Evolutionary conservation across 495 filamentous ascomycete genomes (phyloP), one percentile per base, ranked within the genome.

Genomic region (Letharia columbiana): DNA sequence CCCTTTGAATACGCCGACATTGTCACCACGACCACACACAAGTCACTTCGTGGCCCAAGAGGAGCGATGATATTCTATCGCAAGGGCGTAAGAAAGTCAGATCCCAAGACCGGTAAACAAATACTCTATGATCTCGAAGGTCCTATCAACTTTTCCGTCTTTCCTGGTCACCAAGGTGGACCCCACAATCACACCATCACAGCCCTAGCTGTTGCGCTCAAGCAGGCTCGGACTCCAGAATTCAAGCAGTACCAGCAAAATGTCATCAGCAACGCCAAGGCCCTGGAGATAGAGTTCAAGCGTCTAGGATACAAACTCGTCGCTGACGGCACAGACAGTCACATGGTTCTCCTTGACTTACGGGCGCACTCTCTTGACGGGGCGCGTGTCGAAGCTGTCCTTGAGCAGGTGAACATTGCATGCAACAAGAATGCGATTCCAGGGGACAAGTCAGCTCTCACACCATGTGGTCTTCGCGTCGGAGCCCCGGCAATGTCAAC

Each of bases 61-160:
- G 95, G 95, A 75, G 95, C 95, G 75, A 99, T 99, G 95, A 99
- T 99, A 80, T 99, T 99, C 85, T 99, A 91, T 86, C 90, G 95
- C 73, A 95, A 93, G 80, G 95, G 95, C 73, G 89, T 97, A 62
- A 86, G 92, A 71, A 89, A 86, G 74, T 86, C 86, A 57, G 91
- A 98, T 75, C 80, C 88, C 75, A 98, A 97, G 86, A 84, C 85
- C 63, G 90, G 91, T 71, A 94, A 97, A 82, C 87, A 97, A 77
- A 86, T 84, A 69, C 73, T 91, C 73, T 99, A 97, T 74, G 91
- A 99, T 75, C 86, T 99, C 47, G 95, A 98, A 82, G 81, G 84
- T 64, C 91, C 92, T 57, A 99, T 99, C 81, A 99, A 99, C 84
- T 93, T 96, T 79, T 96, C 92, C 66, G 95, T 99, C 76, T 99